phyloP scores from a whole-genome alignment of 805 yeast species.

The Saccharomycopsis sp. region DNA sequence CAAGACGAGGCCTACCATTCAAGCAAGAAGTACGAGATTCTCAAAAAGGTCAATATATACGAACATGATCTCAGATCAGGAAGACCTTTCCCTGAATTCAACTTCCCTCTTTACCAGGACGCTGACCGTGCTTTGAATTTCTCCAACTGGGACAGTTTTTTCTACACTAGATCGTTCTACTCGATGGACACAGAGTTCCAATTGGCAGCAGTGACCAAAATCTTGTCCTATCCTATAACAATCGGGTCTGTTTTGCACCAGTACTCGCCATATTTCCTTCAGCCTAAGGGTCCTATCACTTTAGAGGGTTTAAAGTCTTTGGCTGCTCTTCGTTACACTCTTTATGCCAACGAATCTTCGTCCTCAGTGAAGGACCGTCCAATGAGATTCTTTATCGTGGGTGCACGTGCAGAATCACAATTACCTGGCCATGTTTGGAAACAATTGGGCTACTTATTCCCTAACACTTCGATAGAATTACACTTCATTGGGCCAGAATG shows the following conservation, averaged over 20 bases:
- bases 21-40: constrained; percentile 56
- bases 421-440: constrained; percentile 95
- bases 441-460: constrained; percentile 81
- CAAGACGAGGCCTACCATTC: constrained; percentile 66
- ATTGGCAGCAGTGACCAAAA: constrained; percentile 89
- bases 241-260: constrained; percentile 78
- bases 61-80: constrained; percentile 96
- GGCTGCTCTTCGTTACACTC: constrained; percentile 85
- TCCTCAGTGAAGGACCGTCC: constrained; percentile 67
- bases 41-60: constrained; percentile 82
- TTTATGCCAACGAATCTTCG: constrained; percentile 65
- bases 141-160: constrained; percentile 84
- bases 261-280: constrained; percentile 73
- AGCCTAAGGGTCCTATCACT: constrained; percentile 82
- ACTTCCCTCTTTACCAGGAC: constrained; percentile 78
- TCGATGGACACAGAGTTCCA: constrained; percentile 98
- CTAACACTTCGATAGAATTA: constrained; percentile 73
- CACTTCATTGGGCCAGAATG: constrained; percentile 95
- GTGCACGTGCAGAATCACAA: constrained; percentile 90
- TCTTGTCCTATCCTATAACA: constrained; percentile 88
- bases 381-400: constrained; percentile 79
- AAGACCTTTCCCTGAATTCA: constrained; percentile 90
- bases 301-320: constrained; percentile 89
- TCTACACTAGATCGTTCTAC: constrained; percentile 85
- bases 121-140: constrained; percentile 68